These are phyloP conservation scores for Pseudonitzschia multiseries DNA, from an alignment of 108 stramenopile species.

Conservation along the genomic window DNA sequence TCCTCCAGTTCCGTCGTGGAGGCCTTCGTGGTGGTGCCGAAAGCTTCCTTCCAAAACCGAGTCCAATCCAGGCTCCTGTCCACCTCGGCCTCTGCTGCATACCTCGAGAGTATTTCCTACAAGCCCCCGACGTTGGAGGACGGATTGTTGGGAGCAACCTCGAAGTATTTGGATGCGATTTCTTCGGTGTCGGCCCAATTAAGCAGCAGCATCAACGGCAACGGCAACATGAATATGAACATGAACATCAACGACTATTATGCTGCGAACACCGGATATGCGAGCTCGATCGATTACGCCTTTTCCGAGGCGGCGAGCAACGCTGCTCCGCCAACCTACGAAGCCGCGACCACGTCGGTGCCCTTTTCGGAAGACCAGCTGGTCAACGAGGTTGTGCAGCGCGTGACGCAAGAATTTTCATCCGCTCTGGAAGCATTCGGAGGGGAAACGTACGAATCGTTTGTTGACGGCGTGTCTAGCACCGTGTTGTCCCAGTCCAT, in stretches of 20 bases:
- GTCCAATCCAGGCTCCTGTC: not conserved
- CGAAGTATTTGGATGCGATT: conserved; percentile 3
- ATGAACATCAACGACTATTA: not conserved
- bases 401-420: conserved; percentile 15
- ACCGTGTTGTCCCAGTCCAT: not conserved
- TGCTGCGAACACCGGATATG: not conserved
- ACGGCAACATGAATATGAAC: not conserved
- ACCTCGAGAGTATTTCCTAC: conserved; percentile 15
- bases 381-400: conserved; percentile 1
- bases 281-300: not conserved
- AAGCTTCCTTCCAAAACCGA: not conserved
- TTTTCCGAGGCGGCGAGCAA: not conserved
- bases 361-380: not conserved
- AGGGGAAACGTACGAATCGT: not conserved
- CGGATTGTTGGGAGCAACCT: conserved; percentile 8
- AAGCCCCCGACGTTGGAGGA: not conserved
- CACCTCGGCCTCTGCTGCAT: conserved; percentile 15
- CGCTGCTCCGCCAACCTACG: not conserved
- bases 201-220: too few species aligned
- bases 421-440: not conserved
- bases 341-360: not conserved
- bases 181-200: not conserved
- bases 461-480: not conserved
- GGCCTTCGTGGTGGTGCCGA: not conserved
- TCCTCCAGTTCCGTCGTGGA: not conserved